Base-by-base conservation (phyloP, 192 early-diverging fungal genomes). In the Gaertneriomyces sp. region DNA sequence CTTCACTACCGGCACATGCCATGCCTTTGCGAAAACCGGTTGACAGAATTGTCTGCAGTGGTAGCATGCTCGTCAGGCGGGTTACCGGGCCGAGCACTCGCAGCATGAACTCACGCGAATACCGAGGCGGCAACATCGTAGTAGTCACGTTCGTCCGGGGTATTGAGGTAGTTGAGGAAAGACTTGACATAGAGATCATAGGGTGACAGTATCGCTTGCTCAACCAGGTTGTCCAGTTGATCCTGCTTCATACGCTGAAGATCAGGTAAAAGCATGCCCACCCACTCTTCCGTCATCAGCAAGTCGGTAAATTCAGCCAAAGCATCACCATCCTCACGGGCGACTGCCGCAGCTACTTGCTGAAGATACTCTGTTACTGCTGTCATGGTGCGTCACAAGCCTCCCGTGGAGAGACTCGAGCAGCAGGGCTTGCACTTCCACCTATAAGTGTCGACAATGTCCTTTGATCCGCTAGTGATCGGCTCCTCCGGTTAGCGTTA, bases 71-170 rank as follows among this genome's bases (percentile, higher is more conserved):
- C 49, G n/a, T 51, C 25, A 33, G 25, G 25, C 25, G 25, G 11
- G 2, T 49, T 1, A 12, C 11, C 47, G 11, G 17, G 47, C 2
- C 47, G 12, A 17, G 47, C 17, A 17, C 1, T 49, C 12, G 0
- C 11, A 49, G 47, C 11, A 49, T 49, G 38, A n/a, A 66, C 64
- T 47, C 44, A 68, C 66, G 58, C 57, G 25, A 68, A 60, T 11
- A 68, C 57, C 11, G 45, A 55, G 20, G 47, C 66, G 10, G 66
- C 66, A 46, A n/a, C 41, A 60, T 68, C 66, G 46, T 68, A 68
- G 11, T 60, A 52, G 16, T 68, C 66, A 42, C 66, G 40, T n/a
- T 16, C 25, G 39, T 68, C 66, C 45, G 12, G 6, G 4, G 47
- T 47, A 14, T 42, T 39, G n/a, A 68, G 45, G 42, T 60, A 68